Conservation (phyloP, 306 rosid species). For the Notholithocarpus densiflorus region DNA sequence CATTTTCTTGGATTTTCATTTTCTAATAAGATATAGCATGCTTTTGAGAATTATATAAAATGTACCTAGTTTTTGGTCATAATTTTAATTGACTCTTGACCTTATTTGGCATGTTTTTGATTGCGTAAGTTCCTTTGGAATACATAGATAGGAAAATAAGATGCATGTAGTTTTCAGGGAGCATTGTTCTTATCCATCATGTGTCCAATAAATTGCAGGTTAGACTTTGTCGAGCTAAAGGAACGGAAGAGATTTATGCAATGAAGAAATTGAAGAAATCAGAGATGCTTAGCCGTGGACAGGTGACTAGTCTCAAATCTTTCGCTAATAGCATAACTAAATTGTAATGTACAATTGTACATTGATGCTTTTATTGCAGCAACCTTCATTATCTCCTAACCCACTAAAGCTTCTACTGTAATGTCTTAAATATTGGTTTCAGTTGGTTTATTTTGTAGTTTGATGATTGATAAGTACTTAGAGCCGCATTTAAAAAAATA, state of each 20-base stretch:
- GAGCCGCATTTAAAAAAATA: not conserved
- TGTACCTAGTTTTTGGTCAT: not conserved
- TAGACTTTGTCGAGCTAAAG: slow-evolving; percentile 79
- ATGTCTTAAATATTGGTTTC: slow-evolving; percentile 5
- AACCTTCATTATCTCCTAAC: not conserved
- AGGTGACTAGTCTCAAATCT: slow-evolving; percentile 48
- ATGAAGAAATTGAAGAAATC: slow-evolving; percentile 98
- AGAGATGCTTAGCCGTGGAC: slow-evolving; percentile 99
- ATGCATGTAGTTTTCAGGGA: not conserved
- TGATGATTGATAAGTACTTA: not conserved
- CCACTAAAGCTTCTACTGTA: not conserved
- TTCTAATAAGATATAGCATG: not conserved
- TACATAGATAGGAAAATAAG: not conserved
- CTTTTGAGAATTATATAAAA: not conserved
- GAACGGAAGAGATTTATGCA: slow-evolving; percentile 82
- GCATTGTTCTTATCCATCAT: not conserved
- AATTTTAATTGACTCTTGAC: not conserved
- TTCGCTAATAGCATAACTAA: not conserved
- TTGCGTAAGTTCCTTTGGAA: not conserved
- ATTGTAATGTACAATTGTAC: not conserved
- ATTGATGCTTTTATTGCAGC: not conserved
- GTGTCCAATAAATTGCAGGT: slow-evolving; percentile 48
- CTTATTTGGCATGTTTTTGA: not conserved
- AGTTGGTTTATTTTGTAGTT: slow-evolving; percentile 9
- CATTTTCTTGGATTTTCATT: not conserved